These are phyloP conservation scores for Epichloe amarillans DNA, from an alignment of 2,329 filamentous ascomycete genomes.

Conservation along the genomic window DNA sequence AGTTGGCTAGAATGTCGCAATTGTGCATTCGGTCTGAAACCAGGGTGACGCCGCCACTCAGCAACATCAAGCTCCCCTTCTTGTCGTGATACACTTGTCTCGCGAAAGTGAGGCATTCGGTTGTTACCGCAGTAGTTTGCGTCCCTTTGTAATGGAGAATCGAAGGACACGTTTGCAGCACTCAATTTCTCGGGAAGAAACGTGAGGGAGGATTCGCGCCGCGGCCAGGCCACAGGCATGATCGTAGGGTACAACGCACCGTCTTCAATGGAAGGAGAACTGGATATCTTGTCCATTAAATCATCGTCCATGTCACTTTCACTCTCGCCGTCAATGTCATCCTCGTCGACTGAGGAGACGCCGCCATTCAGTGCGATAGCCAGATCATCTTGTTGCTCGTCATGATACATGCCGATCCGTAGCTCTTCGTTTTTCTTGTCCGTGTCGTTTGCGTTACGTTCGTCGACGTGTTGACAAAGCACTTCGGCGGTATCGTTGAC, in stretches of 20 bases:
- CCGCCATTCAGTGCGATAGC: constrained; percentile 50
- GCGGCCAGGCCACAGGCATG: constrained; percentile 27
- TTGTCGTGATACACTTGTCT: constrained; percentile 8
- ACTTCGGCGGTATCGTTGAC: constrained; percentile 25
- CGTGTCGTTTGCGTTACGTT: constrained; percentile 22
- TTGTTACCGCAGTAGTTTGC: constrained; percentile 21
- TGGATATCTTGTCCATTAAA: constrained; percentile 97
- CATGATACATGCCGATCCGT: constrained; percentile 20
- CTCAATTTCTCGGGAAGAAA: constrained; percentile 20
- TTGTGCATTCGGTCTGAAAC: constrained; percentile 20
- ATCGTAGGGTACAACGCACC: constrained; percentile 57
- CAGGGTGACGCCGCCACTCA: constrained; percentile 9
- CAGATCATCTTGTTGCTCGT: constrained; percentile 39
- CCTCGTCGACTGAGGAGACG: constrained; percentile 40
- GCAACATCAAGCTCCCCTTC: constrained; percentile 1
- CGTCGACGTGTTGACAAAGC: constrained; percentile 31
- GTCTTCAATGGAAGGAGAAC: constrained; percentile 97
- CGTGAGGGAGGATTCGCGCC: constrained; percentile 29
- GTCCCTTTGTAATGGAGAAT: constrained; percentile 15
- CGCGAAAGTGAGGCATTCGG: constrained; percentile 13
- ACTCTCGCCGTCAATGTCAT: constrained; percentile 52
- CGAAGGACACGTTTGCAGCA: constrained; percentile 15
- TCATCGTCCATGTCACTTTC: constrained; percentile 66
- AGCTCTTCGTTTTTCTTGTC: constrained; percentile 7
- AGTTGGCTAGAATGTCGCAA: constrained; percentile 26